Percentiles rank a stretch among this genome's conserved stretches.
phyloP scores from a whole-genome alignment of 2,329 filamentous ascomycete species.

The Myriangium duriaei region DNA sequence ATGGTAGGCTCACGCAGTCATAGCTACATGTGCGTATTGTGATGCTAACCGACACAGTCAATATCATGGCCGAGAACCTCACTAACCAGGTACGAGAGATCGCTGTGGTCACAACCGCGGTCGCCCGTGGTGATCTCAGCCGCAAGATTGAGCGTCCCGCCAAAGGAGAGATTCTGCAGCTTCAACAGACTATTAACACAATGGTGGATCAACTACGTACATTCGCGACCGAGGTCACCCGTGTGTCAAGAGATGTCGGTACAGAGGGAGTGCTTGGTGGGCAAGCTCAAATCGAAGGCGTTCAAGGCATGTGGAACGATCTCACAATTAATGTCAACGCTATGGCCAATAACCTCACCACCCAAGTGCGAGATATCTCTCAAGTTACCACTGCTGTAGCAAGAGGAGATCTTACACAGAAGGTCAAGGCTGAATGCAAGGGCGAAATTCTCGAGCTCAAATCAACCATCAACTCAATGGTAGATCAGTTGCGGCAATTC shows the following conservation, averaged over 20 bases:
- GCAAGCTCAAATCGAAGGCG: slow-evolving; percentile 51
- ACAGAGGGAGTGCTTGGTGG: slow-evolving; percentile 52
- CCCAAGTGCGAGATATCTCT: slow-evolving; percentile 41
- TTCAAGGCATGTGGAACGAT: slow-evolving; percentile 55
- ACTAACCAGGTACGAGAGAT: slow-evolving; percentile 97
- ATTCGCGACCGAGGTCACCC: slow-evolving; percentile 52
- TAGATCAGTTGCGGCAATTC: slow-evolving; percentile 40
- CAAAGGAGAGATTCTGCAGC: slow-evolving; percentile 81
- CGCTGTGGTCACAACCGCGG: slow-evolving; percentile 88
- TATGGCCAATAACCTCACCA: slow-evolving; percentile 41
- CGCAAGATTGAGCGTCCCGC: slow-evolving; percentile 94
- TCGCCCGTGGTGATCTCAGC: slow-evolving; percentile 84
- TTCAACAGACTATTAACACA: slow-evolving; percentile 75
- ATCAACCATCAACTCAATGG: slow-evolving; percentile 41
- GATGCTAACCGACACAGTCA: slow-evolving; percentile 45
- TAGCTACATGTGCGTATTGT: too few species aligned
- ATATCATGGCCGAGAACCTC: slow-evolving; percentile 96
- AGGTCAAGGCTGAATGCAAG: slow-evolving; percentile 40
- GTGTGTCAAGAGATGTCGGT: slow-evolving; percentile 51
- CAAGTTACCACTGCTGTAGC: slow-evolving; percentile 41
- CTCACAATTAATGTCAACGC: slow-evolving; percentile 45
- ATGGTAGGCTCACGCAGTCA: too few species aligned
- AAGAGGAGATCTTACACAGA: slow-evolving; percentile 38
- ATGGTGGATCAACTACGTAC: slow-evolving; percentile 57
- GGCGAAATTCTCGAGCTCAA: slow-evolving; percentile 41